A percentile compares a stretch with the other conserved stretches of the same genome.
These are phyloP conservation scores for Fusarium verrucosum DNA, from an alignment of 2,329 filamentous ascomycete species.

Conservation along the genomic window DNA sequence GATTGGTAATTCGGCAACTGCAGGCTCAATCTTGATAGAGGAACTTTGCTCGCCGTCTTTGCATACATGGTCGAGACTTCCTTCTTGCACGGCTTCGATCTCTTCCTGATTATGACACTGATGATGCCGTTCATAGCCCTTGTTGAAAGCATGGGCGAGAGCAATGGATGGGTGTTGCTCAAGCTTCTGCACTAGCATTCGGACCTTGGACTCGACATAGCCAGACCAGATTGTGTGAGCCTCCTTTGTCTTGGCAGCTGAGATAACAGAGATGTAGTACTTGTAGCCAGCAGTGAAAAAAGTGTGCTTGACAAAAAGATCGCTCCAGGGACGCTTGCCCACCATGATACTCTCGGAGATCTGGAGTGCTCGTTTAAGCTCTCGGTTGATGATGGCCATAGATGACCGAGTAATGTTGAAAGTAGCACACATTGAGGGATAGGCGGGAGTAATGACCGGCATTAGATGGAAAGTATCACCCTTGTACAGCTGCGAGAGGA, in stretches of 20 bases:
- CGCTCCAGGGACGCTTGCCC: slow-evolving; percentile 82
- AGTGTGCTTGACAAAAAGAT: slow-evolving; percentile 86
- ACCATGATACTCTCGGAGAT: slow-evolving; percentile 83
- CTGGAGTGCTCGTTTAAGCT: slow-evolving; percentile 79
- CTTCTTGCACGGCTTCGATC: slow-evolving; percentile 63
- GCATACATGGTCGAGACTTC: slow-evolving; percentile 58
- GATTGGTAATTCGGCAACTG: slow-evolving; percentile 47
- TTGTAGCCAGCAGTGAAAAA: slow-evolving; percentile 96
- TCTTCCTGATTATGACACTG: slow-evolving; percentile 66
- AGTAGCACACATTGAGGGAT: slow-evolving; percentile 97
- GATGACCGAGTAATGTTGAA: slow-evolving; percentile 93
- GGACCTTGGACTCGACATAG: slow-evolving; percentile 91
- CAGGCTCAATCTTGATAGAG: slow-evolving; percentile 22
- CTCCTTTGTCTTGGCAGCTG: slow-evolving; percentile 84
- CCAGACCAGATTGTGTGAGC: slow-evolving; percentile 89
- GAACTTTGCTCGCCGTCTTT: slow-evolving; percentile 53
- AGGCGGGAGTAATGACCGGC: slow-evolving; percentile 98
- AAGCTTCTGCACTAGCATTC: slow-evolving; percentile 82
- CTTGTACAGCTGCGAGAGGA: slow-evolving; percentile 69
- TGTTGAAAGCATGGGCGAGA: slow-evolving; percentile 90
- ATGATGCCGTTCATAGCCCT: slow-evolving; percentile 88
- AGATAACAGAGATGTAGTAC: slow-evolving; percentile 91
- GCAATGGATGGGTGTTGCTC: slow-evolving; percentile 83
- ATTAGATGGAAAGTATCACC: slow-evolving; percentile 88
- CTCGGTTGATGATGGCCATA: slow-evolving; percentile 82